phyloP scores from a whole-genome alignment of 805 yeast species.

The Candida loeiensis region DNA sequence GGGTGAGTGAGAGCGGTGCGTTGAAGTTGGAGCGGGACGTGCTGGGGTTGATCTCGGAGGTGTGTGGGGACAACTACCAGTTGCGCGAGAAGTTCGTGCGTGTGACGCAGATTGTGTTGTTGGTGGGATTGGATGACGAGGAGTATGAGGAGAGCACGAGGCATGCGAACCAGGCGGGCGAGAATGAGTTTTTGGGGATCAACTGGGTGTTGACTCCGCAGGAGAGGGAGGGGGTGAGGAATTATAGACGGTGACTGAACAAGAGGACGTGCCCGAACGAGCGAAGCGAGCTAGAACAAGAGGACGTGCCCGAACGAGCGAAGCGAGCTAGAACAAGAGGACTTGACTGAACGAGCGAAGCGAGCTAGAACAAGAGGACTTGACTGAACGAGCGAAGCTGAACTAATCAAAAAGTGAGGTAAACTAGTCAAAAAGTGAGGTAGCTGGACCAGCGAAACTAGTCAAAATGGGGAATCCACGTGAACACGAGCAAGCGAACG shows the following conservation, averaged over 20 bases:
- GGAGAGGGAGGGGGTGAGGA: conserved; percentile 64
- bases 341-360: neutral
- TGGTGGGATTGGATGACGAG: conserved; percentile 76
- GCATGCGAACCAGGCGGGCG: conserved; percentile 18
- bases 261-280: neutral
- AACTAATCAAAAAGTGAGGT: too few relatives aligned
- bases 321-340: too few relatives aligned
- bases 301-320: too few relatives aligned
- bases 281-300: neutral
- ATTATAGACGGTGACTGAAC: conserved; percentile 42
- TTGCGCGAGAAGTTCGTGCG: conserved; percentile 75
- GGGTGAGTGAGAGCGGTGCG: conserved; percentile 77
- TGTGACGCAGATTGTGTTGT: conserved; percentile 78
- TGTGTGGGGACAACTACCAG: conserved; percentile 68
- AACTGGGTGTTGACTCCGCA: conserved; percentile 76
- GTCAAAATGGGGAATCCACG: too few relatives aligned
- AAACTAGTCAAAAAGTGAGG: too few relatives aligned
- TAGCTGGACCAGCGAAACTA: too few relatives aligned
- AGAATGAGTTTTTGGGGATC: conserved; percentile 30
- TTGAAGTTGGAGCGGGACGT: conserved; percentile 80
- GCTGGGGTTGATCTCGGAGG: conserved; percentile 65
- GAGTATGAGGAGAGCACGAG: conserved; percentile 39
- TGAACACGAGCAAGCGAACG: too few relatives aligned
- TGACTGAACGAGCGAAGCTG: too few relatives aligned
- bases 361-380: too few relatives aligned